Evolutionary conservation across 495 filamentous ascomycete genomes (phyloP), one percentile per base, ranked within the genome.

Genomic region (Cudoniella acicularis): DNA sequence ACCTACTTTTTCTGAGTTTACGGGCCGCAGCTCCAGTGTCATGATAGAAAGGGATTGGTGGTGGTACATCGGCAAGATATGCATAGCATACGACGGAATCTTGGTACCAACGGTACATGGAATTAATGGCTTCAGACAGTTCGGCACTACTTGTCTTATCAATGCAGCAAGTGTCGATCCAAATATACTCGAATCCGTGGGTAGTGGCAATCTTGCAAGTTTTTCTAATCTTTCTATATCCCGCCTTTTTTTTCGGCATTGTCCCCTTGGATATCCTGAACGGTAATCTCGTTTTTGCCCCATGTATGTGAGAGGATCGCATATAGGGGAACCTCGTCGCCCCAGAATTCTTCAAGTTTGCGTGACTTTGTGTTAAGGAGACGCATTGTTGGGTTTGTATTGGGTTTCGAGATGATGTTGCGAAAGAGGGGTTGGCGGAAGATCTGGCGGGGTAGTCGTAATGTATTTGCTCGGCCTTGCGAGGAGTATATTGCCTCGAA

Each of bases 131-230:
- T n/a, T n/a, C n/a, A n/a, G n/a, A n/a, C n/a, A n/a, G n/a, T n/a
- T n/a, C n/a, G n/a, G n/a, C n/a, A n/a, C n/a, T n/a, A n/a, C n/a
- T n/a, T n/a, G n/a, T n/a, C n/a, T n/a, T n/a, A n/a, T n/a, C n/a
- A n/a, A n/a, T 77, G 53, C 75, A 77, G 58, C 73, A 77, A 1
- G 75, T 78, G 60, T 78, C 75, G 9, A 78, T 62, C 75, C 75
- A 78, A 1, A 65, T 56, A 61, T 67, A 76, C 9, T 68, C 21
- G 13, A 63, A 61, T 10, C 56, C 52, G 22, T 64, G 58, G 9
- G 17, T 9, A 0, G 25, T 10, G 9, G 72, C 70, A 69, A 45
- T 3, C 1, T 18, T 9, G 16, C 54, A 18, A 17, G 27, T 10
- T 45, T 56, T 42, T 16, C 17, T 9, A 30, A 23, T 1, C 24